Conservation (phyloP, 352 stramenopile species). For the Phytophthora ohioensis region DNA sequence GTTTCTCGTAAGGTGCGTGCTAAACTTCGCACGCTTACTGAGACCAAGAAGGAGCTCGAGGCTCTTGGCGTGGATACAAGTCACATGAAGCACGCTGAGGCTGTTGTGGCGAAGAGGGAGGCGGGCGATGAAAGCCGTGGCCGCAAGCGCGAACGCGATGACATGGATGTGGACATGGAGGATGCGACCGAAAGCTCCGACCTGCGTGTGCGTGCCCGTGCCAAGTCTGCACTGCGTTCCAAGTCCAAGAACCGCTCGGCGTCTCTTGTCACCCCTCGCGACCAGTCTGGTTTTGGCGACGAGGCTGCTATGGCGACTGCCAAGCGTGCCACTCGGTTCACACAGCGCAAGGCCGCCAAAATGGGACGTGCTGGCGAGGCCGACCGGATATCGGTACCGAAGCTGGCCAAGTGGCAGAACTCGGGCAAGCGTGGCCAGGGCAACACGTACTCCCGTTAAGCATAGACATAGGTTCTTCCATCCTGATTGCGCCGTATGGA, state of each 20-base stretch:
- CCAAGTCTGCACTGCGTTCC: conserved; percentile 73
- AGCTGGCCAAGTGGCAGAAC: conserved; percentile 92
- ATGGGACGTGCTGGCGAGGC: conserved; percentile 82
- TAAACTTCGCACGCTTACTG: conserved; percentile 71
- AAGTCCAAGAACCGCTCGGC: conserved; percentile 87
- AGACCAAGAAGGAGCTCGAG: conserved; percentile 93
- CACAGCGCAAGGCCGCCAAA: conserved; percentile 85
- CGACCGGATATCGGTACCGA: conserved; percentile 81
- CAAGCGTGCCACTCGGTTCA: conserved; percentile 59
- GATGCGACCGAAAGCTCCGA: conserved; percentile 84
- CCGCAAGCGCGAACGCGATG: conserved; percentile 87
- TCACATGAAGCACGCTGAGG: conserved; percentile 91
- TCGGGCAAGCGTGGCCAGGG: conserved; percentile 89
- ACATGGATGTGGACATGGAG: conserved; percentile 91
- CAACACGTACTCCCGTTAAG: conserved; percentile 83
- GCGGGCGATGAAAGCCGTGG: conserved; percentile 76
- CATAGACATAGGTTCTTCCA: conserved; percentile 27
- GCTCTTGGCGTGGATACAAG: conserved; percentile 91
- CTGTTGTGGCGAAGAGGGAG: conserved; percentile 75
- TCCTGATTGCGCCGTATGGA: conserved; percentile 29
- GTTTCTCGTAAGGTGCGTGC: conserved; percentile 90
- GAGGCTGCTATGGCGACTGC: conserved; percentile 54
- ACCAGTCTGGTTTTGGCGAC: conserved; percentile 73
- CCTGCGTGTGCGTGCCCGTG: conserved; percentile 71
- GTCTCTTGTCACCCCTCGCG: conserved; percentile 78